Conservation (phyloP, 1,284 basidiomycete genomes). For the Rhodotorula glutinis region DNA sequence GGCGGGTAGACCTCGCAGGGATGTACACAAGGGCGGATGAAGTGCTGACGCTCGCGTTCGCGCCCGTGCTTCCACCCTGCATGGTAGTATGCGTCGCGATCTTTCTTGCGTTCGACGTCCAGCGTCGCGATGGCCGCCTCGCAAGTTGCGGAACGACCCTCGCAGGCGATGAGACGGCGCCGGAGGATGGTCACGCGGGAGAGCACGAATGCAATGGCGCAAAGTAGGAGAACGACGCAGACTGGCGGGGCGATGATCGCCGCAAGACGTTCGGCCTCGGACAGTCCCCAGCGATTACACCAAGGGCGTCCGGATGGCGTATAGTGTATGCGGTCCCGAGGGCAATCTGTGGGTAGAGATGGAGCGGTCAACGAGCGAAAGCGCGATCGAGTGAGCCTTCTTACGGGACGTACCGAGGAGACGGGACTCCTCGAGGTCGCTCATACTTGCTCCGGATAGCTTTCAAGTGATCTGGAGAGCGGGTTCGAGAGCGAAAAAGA, state of each 20-base stretch:
- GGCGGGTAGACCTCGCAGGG: background rate
- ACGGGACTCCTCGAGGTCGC: background rate
- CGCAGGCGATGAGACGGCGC: constrained; percentile 1
- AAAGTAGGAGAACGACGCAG: background rate
- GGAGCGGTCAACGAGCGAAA: too few species aligned
- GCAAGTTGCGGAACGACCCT: background rate
- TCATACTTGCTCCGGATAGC: background rate
- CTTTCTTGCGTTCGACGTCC: background rate
- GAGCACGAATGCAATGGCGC: background rate
- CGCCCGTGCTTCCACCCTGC: constrained; percentile 3
- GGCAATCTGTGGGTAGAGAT: too few species aligned
- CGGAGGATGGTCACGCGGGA: background rate
- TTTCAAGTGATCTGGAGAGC: background rate
- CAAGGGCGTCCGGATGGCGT: background rate
- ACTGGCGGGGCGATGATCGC: constrained; percentile 1
- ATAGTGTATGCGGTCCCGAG: background rate
- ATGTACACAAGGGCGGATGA: background rate
- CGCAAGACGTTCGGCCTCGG: background rate
- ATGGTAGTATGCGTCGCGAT: constrained; percentile 1
- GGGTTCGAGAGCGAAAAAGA: background rate
- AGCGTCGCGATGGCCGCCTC: constrained; percentile 2
- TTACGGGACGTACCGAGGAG: too few species aligned
- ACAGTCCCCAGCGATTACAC: background rate
- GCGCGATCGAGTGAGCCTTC: background rate
- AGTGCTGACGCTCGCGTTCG: background rate